Base-by-base conservation (phyloP, 73 alveolate species). In the Paramecium octaurelia region DNA sequence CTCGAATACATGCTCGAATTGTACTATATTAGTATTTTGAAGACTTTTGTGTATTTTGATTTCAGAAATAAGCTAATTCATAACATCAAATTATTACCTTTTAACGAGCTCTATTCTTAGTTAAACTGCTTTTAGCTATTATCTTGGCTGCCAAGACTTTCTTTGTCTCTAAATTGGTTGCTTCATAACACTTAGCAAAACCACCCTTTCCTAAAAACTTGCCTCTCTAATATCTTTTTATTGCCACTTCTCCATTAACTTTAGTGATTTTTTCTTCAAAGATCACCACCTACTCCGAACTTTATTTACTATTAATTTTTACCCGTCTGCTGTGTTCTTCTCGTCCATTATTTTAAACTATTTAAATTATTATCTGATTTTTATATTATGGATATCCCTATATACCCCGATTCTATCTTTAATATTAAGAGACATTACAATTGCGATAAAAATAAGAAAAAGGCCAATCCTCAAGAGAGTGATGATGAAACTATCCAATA, bases 1-100 rank as follows among this genome's bases (percentile, higher is more conserved):
- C 88, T 98, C 99, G 60, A 98, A 98, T 92, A 95, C 99, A 96
- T 97, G 99, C 87, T 98, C 99, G 93, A 97, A 98, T 29, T 98
- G 97, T 3, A 97, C 99, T 35, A 98, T 95, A 92, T 98, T 94
- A 9, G 96, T 92, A 92, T 98, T 98, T 86, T 96, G 97, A 44
- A 98, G 92, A 50, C 98, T 93, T 86, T 98, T 96, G 95, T 98
- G 99, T 75, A 98, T 96, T 87, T 98, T 98, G 76, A 98, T 98
- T 92, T 98, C 99, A 60, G 98, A 94, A 96, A 97, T 97, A 38
- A 98, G 97, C 88, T 89, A 44, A 93, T 23, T 83, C 4, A 14
- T 75, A 36, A 36, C 48, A 36, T 75, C 16, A 14, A 18, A 80
- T 14, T 0, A 40, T 6, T 42, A 80, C 91, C 91, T 80, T 89